Percentiles rank a stretch among this genome's conserved stretches.
These are phyloP conservation scores for Zygoascus tannicola DNA, from an alignment of 805 yeast genomes.

Conservation along the genomic window DNA sequence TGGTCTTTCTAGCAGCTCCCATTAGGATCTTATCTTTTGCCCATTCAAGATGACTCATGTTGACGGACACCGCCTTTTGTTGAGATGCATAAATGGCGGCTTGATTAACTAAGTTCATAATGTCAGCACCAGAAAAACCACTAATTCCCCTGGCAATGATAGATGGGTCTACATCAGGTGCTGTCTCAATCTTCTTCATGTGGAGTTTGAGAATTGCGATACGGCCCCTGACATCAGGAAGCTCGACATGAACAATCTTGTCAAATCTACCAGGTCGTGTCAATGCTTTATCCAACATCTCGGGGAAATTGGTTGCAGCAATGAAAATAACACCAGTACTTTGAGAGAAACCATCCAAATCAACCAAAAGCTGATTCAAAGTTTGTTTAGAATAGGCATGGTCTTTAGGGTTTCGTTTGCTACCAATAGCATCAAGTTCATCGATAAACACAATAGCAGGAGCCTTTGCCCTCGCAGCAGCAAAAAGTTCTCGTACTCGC, in stretches of 20 bases:
- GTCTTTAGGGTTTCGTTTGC: constrained; percentile 92
- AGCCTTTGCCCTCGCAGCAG: constrained; percentile 87
- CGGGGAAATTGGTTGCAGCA: constrained; percentile 98
- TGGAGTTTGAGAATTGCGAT: constrained; percentile 86
- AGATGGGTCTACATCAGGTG: constrained; percentile 78
- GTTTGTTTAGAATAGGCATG: constrained; percentile 98
- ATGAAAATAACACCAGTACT: constrained; percentile 88
- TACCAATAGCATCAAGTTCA: constrained; percentile 98
- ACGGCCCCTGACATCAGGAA: constrained; percentile 98
- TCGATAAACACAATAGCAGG: constrained; percentile 98
- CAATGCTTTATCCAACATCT: constrained; percentile 89
- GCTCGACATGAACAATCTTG: constrained; percentile 86
- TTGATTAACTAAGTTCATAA: constrained; percentile 91
- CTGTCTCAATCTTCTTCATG: constrained; percentile 79
- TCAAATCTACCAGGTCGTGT: constrained; percentile 98
- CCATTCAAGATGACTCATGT: constrained; percentile 93
- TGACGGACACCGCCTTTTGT: constrained; percentile 80
- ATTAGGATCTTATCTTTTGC: constrained; percentile 95
- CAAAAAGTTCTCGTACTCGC: constrained; percentile 86
- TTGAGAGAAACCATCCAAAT: constrained; percentile 86
- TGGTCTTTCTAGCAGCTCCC: constrained; percentile 97
- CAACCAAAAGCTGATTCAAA: constrained; percentile 88
- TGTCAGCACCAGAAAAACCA: constrained; percentile 96
- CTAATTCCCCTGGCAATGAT: constrained; percentile 95
- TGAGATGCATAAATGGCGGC: constrained; percentile 98